Evolutionary conservation across 2,329 filamentous ascomycete species (phyloP).

Genomic region (Ambrosiella cleistominuta): DNA sequence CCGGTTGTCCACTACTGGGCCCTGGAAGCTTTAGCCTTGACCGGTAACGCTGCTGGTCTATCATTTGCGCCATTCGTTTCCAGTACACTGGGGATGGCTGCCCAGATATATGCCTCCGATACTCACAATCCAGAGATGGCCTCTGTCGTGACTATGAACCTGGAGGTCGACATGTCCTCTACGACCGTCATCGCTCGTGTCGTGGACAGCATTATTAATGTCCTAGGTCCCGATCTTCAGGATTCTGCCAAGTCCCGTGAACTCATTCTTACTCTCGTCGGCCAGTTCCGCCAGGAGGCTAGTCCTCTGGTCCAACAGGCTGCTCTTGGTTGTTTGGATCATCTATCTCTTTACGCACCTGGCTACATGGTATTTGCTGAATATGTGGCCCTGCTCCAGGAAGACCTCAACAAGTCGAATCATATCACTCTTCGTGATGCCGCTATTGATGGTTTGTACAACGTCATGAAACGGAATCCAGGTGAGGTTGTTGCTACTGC

Average conservation of each 20-base stretch:
- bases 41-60: constrained; percentile 80
- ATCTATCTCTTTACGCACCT: constrained; percentile 80
- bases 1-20: constrained; percentile 95
- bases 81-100: constrained; percentile 80
- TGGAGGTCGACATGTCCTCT: constrained; percentile 72
- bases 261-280: constrained; percentile 71
- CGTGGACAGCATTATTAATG: constrained; percentile 90
- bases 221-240: constrained; percentile 85
- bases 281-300: constrained; percentile 63
- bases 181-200: constrained; percentile 70
- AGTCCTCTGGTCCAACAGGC: constrained; percentile 55
- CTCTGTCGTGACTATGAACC: constrained; percentile 69
- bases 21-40: constrained; percentile 67
- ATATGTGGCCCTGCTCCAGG: constrained; percentile 71
- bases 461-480: constrained; percentile 84
- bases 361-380: constrained; percentile 67
- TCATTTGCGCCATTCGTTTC: constrained; percentile 84
- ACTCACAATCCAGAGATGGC: constrained; percentile 74
- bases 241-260: constrained; percentile 84
- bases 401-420: constrained; percentile 48
- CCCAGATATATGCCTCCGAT: constrained; percentile 80
- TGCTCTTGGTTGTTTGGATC: constrained; percentile 69
- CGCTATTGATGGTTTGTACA: constrained; percentile 76
- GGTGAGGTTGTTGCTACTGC: constrained; percentile 64
- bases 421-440: constrained; percentile 55